Evolutionary conservation across 2,329 filamentous ascomycete species (phyloP).

Genomic region (Calonectria pseudoturangicola): DNA sequence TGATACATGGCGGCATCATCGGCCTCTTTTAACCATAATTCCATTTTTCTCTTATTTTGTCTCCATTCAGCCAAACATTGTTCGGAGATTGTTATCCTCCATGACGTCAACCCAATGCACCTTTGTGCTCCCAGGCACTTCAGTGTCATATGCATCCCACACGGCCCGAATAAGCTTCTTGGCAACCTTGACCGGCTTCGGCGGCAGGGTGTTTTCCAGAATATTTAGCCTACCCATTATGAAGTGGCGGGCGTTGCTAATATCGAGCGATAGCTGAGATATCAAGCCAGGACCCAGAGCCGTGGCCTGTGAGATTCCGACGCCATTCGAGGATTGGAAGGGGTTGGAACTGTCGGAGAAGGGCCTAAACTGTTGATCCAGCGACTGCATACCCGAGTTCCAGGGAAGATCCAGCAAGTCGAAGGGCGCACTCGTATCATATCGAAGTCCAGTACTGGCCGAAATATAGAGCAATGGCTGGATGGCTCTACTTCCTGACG

Average conservation of each 20-base stretch:
- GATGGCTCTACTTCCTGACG: slow-evolving; percentile 61
- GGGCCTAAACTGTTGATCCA: slow-evolving; percentile 37
- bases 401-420: slow-evolving; percentile 46
- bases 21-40: not conserved
- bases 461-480: slow-evolving; percentile 62
- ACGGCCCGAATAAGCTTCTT: slow-evolving; percentile 64
- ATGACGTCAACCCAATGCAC: slow-evolving; percentile 67
- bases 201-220: slow-evolving; percentile 62
- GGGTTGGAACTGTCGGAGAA: slow-evolving; percentile 18
- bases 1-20: not conserved
- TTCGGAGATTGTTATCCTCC: slow-evolving; percentile 58
- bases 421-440: slow-evolving; percentile 45
- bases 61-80: slow-evolving; percentile 57
- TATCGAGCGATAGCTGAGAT: slow-evolving; percentile 58
- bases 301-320: slow-evolving; percentile 38
- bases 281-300: slow-evolving; percentile 42
- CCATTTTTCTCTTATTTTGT: not conserved
- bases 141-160: slow-evolving; percentile 64
- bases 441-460: slow-evolving; percentile 59
- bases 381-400: slow-evolving; percentile 31
- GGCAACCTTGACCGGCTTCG: slow-evolving; percentile 64
- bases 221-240: slow-evolving; percentile 62
- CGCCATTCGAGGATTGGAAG: slow-evolving; percentile 33
- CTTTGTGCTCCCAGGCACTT: slow-evolving; percentile 55
- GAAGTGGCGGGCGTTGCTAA: slow-evolving; percentile 62